phyloP scores from a whole-genome alignment of 768 basidiomycete genomes.

The Tylopilus subfusipes region DNA sequence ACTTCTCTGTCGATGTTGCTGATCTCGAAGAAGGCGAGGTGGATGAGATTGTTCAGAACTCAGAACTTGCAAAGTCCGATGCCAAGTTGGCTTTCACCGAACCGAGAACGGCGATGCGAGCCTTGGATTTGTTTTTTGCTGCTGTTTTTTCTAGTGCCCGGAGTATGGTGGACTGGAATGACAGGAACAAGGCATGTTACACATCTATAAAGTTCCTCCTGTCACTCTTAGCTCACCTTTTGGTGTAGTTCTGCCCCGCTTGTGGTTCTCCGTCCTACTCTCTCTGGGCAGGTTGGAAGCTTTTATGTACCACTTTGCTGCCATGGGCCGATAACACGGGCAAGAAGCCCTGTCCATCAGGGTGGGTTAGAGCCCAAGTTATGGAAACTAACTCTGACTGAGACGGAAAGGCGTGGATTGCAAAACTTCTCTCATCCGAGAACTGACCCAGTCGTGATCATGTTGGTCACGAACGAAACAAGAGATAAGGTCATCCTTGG shows the following conservation, averaged over 20 bases:
- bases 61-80: slow-evolving; percentile 37
- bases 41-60: slow-evolving; percentile 39
- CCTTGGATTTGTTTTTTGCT: slow-evolving; percentile 61
- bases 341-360: slow-evolving; percentile 66
- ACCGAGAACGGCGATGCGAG: slow-evolving; percentile 52
- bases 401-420: slow-evolving; percentile 60
- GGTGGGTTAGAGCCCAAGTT: slow-evolving; percentile 42
- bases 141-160: slow-evolving; percentile 75
- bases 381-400: slow-evolving; percentile 9
- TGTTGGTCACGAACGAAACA: slow-evolving; percentile 76
- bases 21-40: slow-evolving; percentile 45
- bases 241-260: slow-evolving; percentile 76
- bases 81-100: slow-evolving; percentile 57
- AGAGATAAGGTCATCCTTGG: slow-evolving; percentile 86
- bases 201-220: background rate
- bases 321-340: slow-evolving; percentile 69
- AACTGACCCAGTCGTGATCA: slow-evolving; percentile 89
- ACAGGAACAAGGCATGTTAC: slow-evolving; percentile 67
- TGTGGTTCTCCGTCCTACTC: slow-evolving; percentile 82
- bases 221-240: background rate
- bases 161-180: slow-evolving; percentile 91
- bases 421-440: slow-evolving; percentile 85
- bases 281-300: slow-evolving; percentile 96
- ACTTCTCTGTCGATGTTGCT: slow-evolving; percentile 77
- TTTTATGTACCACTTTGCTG: slow-evolving; percentile 69